phyloP scores from a whole-genome alignment of 2,329 filamentous ascomycete species.

The Cercospora citrullina region DNA sequence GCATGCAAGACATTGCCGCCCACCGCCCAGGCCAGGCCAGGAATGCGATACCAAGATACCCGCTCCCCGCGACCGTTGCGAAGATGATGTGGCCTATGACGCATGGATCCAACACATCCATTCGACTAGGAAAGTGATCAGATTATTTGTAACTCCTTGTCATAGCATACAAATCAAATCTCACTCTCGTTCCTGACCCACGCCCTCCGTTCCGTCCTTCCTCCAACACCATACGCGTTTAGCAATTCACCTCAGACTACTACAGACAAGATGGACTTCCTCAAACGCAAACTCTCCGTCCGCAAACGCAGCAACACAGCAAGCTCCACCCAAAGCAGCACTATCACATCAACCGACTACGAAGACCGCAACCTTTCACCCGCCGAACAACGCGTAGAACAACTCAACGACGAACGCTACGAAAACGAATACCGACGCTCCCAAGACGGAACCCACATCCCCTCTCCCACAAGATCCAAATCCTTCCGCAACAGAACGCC shows the following conservation, averaged over 20 bases:
- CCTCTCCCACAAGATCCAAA: not conserved
- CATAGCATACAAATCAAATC: not conserved
- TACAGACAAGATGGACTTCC: conserved; percentile 2
- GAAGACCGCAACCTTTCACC: not conserved
- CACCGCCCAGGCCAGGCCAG: not conserved
- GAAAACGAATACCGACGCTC: not conserved
- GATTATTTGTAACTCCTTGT: not conserved
- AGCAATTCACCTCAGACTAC: not conserved
- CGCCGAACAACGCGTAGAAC: conserved; percentile 2
- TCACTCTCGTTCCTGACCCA: not conserved
- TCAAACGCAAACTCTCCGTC: conserved; percentile 13
- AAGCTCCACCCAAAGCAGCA: not conserved
- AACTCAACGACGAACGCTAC: conserved; percentile 5
- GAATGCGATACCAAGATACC: not conserved
- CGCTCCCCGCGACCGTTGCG: not conserved
- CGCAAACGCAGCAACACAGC: conserved; percentile 1
- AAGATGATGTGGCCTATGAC: not conserved
- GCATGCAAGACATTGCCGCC: not conserved
- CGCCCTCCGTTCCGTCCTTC: not conserved
- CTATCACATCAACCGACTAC: not conserved
- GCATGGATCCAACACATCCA: not conserved
- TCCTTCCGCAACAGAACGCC: not conserved
- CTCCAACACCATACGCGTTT: not conserved
- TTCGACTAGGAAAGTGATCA: not conserved
- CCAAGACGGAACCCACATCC: not conserved